Percentiles rank a stretch among this genome's conserved stretches.
Evolutionary conservation across 2,329 filamentous ascomycete species (phyloP).

Genomic region (Verticillium klebahnii): DNA sequence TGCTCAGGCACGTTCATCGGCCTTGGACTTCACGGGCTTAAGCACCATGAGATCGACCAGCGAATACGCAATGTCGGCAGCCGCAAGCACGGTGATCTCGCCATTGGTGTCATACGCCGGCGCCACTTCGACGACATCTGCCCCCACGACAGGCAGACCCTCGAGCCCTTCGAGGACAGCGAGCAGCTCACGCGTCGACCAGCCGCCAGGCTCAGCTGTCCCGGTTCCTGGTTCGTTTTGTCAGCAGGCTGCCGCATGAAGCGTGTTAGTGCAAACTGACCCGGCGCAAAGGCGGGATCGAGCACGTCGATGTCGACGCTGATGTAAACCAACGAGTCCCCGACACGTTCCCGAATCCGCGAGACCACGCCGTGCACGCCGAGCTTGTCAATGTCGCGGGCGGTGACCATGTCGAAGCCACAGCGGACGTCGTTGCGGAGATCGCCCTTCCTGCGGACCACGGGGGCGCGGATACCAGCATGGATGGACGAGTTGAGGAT

Average conservation of each 20-base stretch:
- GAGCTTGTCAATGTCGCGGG: slow-evolving; percentile 66
- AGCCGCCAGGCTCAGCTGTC: slow-evolving; percentile 75
- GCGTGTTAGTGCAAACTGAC: slow-evolving; percentile 15
- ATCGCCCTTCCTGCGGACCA: slow-evolving; percentile 43
- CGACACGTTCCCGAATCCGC: slow-evolving; percentile 53
- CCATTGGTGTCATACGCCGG: slow-evolving; percentile 71
- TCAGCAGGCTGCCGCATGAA: neutral
- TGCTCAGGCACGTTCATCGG: neutral
- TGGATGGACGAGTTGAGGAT: slow-evolving; percentile 56
- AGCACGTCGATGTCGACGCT: slow-evolving; percentile 78
- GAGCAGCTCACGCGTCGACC: slow-evolving; percentile 75
- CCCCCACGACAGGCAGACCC: slow-evolving; percentile 67
- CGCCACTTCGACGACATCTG: slow-evolving; percentile 75
- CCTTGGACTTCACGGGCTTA: slow-evolving; percentile 20
- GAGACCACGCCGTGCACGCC: slow-evolving; percentile 61
- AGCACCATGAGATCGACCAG: slow-evolving; percentile 62
- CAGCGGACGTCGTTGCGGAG: slow-evolving; percentile 52
- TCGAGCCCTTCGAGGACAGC: slow-evolving; percentile 68
- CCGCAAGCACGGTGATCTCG: slow-evolving; percentile 69
- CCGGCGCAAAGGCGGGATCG: slow-evolving; percentile 64
- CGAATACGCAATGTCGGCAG: slow-evolving; percentile 69
- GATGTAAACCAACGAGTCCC: slow-evolving; percentile 57
- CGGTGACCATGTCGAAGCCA: slow-evolving; percentile 53
- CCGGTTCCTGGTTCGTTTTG: slow-evolving; percentile 52
- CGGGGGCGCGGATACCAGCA: slow-evolving; percentile 55